Percentiles rank a stretch among this genome's conserved stretches.
Evolutionary conservation across 768 basidiomycete genomes (phyloP).

Genomic region (Kondoa subrosea): DNA sequence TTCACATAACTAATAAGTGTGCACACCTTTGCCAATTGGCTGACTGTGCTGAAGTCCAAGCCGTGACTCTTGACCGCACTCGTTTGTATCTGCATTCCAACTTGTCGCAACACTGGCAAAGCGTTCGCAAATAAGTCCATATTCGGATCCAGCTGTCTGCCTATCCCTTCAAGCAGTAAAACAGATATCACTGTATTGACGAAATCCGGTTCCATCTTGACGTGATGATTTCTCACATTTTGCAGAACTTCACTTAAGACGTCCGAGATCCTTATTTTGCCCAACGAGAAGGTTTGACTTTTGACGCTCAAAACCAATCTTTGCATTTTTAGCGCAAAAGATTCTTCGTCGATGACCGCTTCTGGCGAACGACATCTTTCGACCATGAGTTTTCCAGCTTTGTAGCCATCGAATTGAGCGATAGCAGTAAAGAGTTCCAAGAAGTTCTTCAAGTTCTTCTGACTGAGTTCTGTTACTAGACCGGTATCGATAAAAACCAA

Average conservation of each 20-base stretch:
- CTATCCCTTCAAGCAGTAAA: constrained; percentile 84
- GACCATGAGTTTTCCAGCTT: constrained; percentile 85
- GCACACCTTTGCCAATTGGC: constrained; percentile 70
- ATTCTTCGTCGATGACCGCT: constrained; percentile 75
- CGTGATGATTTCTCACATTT: constrained; percentile 76
- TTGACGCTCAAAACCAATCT: constrained; percentile 84
- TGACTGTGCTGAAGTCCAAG: constrained; percentile 42
- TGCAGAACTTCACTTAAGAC: constrained; percentile 73
- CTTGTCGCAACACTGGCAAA: constrained; percentile 74
- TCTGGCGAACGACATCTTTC: constrained; percentile 83
- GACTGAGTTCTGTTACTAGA: constrained; percentile 70
- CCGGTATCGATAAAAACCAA: constrained; percentile 94
- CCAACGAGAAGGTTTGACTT: constrained; percentile 88
- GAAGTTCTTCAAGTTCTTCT: constrained; percentile 73
- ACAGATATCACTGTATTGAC: constrained; percentile 95
- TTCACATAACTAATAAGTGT: not conserved
- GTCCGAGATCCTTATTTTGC: constrained; percentile 91
- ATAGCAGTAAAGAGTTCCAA: constrained; percentile 90
- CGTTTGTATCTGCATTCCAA: constrained; percentile 79
- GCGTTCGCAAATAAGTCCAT: constrained; percentile 92
- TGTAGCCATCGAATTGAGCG: constrained; percentile 93
- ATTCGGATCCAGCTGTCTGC: constrained; percentile 74
- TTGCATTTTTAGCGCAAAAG: constrained; percentile 94
- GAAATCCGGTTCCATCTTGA: constrained; percentile 97
- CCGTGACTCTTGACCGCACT: constrained; percentile 37